These are phyloP conservation scores for Pythium rishiriense DNA, from an alignment of 352 stramenopile genomes.

Conservation along the genomic window DNA sequence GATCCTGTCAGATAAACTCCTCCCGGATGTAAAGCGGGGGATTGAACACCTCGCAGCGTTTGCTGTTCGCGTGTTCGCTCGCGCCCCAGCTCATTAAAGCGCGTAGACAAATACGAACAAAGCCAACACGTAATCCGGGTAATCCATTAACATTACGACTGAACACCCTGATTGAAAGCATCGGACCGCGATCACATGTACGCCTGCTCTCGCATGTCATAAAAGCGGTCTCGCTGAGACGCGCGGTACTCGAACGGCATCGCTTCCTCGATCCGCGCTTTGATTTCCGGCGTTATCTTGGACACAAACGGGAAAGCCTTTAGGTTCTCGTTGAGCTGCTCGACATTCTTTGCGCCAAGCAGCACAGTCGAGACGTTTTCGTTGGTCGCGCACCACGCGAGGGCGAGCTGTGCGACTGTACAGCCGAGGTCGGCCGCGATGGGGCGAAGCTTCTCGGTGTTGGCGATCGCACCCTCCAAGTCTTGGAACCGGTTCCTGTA, in stretches of 20 bases:
- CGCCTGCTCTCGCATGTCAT: neutral
- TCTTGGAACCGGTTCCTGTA: neutral
- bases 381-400: neutral
- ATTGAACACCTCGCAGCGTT: conserved; percentile 47
- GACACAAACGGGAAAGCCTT: neutral
- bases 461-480: neutral
- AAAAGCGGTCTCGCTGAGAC: neutral
- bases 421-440: neutral
- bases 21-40: conserved; percentile 50
- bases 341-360: neutral
- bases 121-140: too few species aligned
- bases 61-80: conserved; percentile 23
- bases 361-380: neutral
- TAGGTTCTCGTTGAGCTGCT: neutral
- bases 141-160: too few species aligned
- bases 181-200: neutral
- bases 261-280: neutral
- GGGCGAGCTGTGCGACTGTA: neutral
- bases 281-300: conserved; percentile 3
- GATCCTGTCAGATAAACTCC: conserved; percentile 42
- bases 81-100: neutral
- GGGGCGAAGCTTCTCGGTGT: neutral
- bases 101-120: too few species aligned
- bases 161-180: too few species aligned
- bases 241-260: neutral